Base-by-base conservation (phyloP, 129 eudicot species). In the Escallonia herrerae region DNA sequence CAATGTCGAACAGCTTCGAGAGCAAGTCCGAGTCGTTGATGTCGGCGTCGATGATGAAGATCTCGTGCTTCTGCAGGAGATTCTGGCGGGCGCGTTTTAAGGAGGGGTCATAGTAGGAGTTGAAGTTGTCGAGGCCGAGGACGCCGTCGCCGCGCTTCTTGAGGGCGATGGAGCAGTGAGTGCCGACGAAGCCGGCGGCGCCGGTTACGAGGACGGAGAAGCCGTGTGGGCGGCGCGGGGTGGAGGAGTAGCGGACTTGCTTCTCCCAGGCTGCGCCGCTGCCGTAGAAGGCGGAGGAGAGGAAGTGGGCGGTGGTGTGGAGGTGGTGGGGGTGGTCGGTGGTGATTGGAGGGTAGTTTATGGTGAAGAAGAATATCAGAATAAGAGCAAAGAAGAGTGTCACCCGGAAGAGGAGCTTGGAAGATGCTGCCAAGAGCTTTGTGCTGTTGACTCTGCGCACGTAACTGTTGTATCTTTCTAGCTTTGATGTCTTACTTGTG, bases 381-480 rank as follows among this genome's bases (percentile, higher is more conserved):
- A 85, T 4, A 0, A 91, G 69, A 3, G 97, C 84, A 11, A 84
- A 77, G 14, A 91, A 56, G 9, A 91, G 84, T n/a, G 96, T 81
- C 15, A 78, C 78, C 0, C 97, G 84, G 66, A 91, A 91, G 45
- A 91, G 84, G 60, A 91, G 88, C 43, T 87, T 91, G 0, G 97
- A 87, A 4, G 97, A 83, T 1, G 97, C 90, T 4, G 83, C 75
- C 8, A 91, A 40, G 55, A 91, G 80, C 60, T 91, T 91, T 0
- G 97, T 70, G 81, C 76, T 83, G 81, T 83, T 83, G 11, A 87
- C 85, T 73, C 82, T 80, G 44, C 88, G 81, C 64, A 91, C 68
- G 77, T 91, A 87, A 61, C 85, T 74, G 69, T 91, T 87, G 83
- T 91, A 91, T 3, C 84, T 69, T 58, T 91, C 96, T 38, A 91